Base-by-base conservation (phyloP, 129 eudicot genomes). In the Escallonia rubra region DNA sequence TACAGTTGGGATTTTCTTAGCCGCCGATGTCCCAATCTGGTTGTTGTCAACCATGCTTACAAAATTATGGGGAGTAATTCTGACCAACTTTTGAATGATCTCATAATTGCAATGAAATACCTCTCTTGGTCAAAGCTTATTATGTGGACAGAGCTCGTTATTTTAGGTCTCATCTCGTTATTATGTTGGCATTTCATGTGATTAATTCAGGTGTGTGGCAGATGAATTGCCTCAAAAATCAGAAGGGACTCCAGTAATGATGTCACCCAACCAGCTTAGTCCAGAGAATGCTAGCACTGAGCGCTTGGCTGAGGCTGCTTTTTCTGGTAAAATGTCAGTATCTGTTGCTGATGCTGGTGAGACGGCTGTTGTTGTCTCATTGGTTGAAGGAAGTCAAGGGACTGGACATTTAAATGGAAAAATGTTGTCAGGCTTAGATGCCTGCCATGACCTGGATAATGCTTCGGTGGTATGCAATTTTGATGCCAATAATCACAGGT, bases 341-440 rank as follows among this genome's bases (percentile, higher is more conserved):
- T 84, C 95, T 72, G 82, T 89, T 67, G 96, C 96, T 67, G 96
- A 84, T 80, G 86, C 79, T 72, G 98, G 98, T 63, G 98, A 89
- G 82, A 93, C 96, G 65, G 96, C 95, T 73, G 81, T 93, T 9
- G 92, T 93, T 63, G 84, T 93, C 77, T 93, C 98, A 38, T 60
- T 81, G 68, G 78, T 89, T 76, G 89, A 81, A 51, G 71, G 69
- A 65, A 74, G 80, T 52, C 72, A 80, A 75, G 55, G 65, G 62
- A 64, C 53, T 63, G 65, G 74, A 70, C 69, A 64, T 75, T 62
- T 72, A 23, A 51, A 44, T 55, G 78, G 63, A 64, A 73, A 54
- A 66, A 53, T 55, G 53, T 23, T 75, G 41, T 61, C 90, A 69
- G 64, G 10, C 49, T 64, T 77, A 75, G 82, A 77, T 14, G 47